phyloP scores from a whole-genome alignment of 2,329 filamentous ascomycete genomes.

The Xylariaceae sp. region DNA sequence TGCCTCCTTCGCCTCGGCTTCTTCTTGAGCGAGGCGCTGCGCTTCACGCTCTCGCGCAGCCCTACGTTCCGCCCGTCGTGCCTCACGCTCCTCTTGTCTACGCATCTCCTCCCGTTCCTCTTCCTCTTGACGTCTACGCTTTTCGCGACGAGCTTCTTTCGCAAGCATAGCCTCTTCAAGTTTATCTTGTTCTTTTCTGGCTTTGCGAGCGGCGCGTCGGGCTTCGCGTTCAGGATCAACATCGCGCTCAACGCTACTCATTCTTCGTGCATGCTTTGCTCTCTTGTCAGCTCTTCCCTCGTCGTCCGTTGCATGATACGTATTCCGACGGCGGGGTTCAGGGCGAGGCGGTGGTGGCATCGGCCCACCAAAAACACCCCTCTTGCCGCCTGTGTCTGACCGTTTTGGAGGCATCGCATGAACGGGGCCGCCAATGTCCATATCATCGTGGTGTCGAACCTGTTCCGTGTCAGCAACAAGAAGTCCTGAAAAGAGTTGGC shows the following conservation, averaged over 20 bases:
- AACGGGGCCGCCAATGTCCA: slow-evolving; percentile 44
- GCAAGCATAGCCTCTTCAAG: slow-evolving; percentile 50
- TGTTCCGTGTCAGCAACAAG: slow-evolving; percentile 21
- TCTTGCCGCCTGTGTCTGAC: slow-evolving; percentile 58
- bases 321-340: slow-evolving; percentile 46
- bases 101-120: slow-evolving; percentile 49
- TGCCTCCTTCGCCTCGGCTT: slow-evolving; percentile 36
- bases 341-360: slow-evolving; percentile 41
- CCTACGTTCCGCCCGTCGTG: slow-evolving; percentile 50
- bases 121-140: slow-evolving; percentile 49
- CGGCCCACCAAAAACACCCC: slow-evolving; percentile 58
- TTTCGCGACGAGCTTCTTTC: slow-evolving; percentile 48
- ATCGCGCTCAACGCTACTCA: slow-evolving; percentile 44
- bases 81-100: slow-evolving; percentile 53
- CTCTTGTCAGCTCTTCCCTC: slow-evolving; percentile 39
- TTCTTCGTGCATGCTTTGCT: slow-evolving; percentile 37
- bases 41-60: slow-evolving; percentile 46
- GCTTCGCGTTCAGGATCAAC: slow-evolving; percentile 56
- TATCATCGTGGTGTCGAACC: slow-evolving; percentile 53
- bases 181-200: slow-evolving; percentile 50
- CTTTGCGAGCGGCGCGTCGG: slow-evolving; percentile 57
- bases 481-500: not conserved
- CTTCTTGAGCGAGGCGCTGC: slow-evolving; percentile 46
- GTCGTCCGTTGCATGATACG: slow-evolving; percentile 47
- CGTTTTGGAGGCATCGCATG: slow-evolving; percentile 53